Evolutionary conservation across 306 rosid species (phyloP).

Genomic region (barrel medic (Medicago truncatula)): DNA sequence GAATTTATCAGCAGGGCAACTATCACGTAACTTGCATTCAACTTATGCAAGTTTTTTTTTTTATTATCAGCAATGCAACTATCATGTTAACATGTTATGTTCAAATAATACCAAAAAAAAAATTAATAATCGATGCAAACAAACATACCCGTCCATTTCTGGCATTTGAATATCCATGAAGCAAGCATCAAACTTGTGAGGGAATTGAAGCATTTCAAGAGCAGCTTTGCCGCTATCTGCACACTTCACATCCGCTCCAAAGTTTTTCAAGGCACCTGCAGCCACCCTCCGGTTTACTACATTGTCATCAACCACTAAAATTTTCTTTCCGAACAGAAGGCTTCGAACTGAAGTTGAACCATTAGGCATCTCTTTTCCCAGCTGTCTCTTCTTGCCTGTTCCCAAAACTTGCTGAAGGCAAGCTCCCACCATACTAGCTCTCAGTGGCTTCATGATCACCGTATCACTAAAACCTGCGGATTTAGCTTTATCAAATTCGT

Average conservation of each 20-base stretch:
- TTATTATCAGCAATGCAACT: no score
- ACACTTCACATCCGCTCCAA: conserved; percentile 86
- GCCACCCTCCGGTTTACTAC: conserved; percentile 93
- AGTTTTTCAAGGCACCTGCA: conserved; percentile 88
- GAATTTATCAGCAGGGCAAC: no score
- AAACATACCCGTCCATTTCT: conserved; percentile 94
- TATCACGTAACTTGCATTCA: no score
- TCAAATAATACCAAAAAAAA: no score
- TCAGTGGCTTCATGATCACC: conserved; percentile 91
- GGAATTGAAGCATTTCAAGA: conserved; percentile 79
- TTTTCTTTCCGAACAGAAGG: conserved; percentile 80
- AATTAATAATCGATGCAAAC: neutral
- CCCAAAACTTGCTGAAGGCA: conserved; percentile 97
- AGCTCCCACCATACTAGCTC: conserved; percentile 98
- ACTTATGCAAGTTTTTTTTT: no score
- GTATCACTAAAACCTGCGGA: conserved; percentile 86
- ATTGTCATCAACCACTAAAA: conserved; percentile 95
- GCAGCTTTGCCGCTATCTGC: conserved; percentile 91
- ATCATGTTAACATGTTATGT: no score
- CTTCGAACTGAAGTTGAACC: conserved; percentile 69
- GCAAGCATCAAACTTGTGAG: conserved; percentile 92
- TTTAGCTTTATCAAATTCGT: conserved; percentile 74
- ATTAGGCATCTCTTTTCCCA: conserved; percentile 60
- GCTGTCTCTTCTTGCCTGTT: conserved; percentile 73
- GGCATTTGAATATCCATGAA: conserved; percentile 99